Evolutionary conservation across 2,329 filamentous ascomycete genomes (phyloP).

Genomic region (Talaromyces piceae): DNA sequence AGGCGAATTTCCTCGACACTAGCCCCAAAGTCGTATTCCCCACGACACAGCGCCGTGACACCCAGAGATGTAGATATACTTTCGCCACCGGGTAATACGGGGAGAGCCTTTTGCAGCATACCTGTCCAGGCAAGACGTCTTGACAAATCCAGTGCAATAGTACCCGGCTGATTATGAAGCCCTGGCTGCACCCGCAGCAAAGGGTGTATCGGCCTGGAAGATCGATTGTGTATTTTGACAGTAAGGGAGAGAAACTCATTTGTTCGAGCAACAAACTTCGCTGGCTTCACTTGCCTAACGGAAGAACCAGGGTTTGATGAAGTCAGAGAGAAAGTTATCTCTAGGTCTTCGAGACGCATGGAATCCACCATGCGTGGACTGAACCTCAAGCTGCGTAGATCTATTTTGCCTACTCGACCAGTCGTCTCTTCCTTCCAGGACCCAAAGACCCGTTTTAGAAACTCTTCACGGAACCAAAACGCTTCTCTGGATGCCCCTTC

Average conservation of each 20-base stretch:
- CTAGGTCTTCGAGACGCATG: slow-evolving; percentile 71
- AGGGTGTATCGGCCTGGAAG: slow-evolving; percentile 57
- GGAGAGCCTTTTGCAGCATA: slow-evolving; percentile 66
- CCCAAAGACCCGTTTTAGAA: slow-evolving; percentile 64
- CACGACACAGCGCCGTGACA: slow-evolving; percentile 67
- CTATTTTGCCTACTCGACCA: slow-evolving; percentile 59
- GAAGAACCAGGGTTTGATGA: slow-evolving; percentile 14
- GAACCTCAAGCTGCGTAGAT: slow-evolving; percentile 68
- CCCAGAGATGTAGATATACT: slow-evolving; percentile 59
- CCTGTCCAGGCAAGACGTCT: slow-evolving; percentile 81
- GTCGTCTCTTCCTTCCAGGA: slow-evolving; percentile 60
- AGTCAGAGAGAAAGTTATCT: slow-evolving; percentile 46
- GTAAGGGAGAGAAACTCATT: slow-evolving; percentile 64
- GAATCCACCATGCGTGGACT: slow-evolving; percentile 74
- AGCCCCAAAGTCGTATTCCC: slow-evolving; percentile 74
- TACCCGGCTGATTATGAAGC: slow-evolving; percentile 63
- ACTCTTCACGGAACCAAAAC: slow-evolving; percentile 84
- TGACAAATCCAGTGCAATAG: slow-evolving; percentile 70
- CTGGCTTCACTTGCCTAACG: slow-evolving; percentile 35
- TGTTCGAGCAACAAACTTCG: slow-evolving; percentile 41
- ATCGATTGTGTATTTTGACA: slow-evolving; percentile 69
- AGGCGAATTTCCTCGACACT: slow-evolving; percentile 72
- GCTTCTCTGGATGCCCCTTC: slow-evolving; percentile 72
- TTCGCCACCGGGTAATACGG: slow-evolving; percentile 52
- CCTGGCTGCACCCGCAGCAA: slow-evolving; percentile 70